phyloP scores from a whole-genome alignment of 305 asterid species.

The Fraxinus greggii region DNA sequence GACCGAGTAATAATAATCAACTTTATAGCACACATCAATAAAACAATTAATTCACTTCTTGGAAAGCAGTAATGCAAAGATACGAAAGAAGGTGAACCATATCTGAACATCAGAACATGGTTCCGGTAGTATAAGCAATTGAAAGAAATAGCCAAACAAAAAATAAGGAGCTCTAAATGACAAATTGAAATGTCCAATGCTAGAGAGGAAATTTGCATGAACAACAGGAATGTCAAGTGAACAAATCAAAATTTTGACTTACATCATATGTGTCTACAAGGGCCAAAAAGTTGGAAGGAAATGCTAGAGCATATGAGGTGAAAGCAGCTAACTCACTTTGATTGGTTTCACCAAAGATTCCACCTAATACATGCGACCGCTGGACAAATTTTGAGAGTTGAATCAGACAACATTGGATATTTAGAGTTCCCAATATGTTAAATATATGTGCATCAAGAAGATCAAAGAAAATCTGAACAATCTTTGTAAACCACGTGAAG shows the following conservation, averaged over 20 bases:
- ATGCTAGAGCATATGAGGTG: conserved; percentile 83
- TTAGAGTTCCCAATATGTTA: conserved; percentile 11
- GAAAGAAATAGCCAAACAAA: conserved; percentile 5
- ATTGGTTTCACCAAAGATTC: conserved; percentile 82
- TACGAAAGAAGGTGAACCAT: background rate
- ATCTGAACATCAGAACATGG: background rate
- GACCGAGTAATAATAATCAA: background rate
- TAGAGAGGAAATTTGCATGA: conserved; percentile 11
- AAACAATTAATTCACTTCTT: background rate
- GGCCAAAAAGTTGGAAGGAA: conserved; percentile 77
- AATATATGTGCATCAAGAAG: background rate
- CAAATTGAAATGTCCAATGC: conserved; percentile 8
- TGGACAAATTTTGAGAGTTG: conserved; percentile 40
- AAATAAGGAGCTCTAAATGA: conserved; percentile 3
- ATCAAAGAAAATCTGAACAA: conserved; percentile 17
- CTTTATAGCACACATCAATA: background rate
- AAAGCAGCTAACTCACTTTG: conserved; percentile 89
- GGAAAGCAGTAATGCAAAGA: background rate
- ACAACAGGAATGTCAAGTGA: conserved; percentile 21
- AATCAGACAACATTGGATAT: conserved; percentile 29
- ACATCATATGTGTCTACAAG: conserved; percentile 95
- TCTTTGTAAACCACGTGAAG: conserved; percentile 12
- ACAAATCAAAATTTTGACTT: conserved; percentile 34
- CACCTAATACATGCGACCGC: conserved; percentile 62
- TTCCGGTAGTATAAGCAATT: conserved; percentile 7